Evolutionary conservation across 1,284 basidiomycete genomes (phyloP).

Genomic region (Cystobasidium sp.): DNA sequence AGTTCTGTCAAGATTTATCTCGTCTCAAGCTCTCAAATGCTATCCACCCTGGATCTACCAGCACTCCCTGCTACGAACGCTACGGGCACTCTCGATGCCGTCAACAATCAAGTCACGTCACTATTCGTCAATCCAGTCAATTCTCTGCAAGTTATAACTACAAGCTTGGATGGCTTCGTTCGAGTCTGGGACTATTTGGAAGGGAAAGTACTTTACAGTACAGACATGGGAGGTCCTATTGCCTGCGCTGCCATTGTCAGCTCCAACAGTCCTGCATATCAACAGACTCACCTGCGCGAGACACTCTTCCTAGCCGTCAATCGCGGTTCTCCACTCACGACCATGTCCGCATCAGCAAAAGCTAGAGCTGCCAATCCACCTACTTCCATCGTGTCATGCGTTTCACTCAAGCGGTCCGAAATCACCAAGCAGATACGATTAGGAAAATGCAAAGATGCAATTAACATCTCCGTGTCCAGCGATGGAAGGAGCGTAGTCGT

Average conservation of each 20-base stretch:
- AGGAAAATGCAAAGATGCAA: conserved; percentile 29
- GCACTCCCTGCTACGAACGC: conserved; percentile 48
- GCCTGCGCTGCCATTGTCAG: conserved; percentile 62
- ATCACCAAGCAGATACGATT: background rate
- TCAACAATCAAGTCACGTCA: conserved; percentile 65
- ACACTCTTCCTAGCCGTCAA: conserved; percentile 24
- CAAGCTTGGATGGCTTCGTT: conserved; percentile 79
- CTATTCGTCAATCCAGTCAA: conserved; percentile 82
- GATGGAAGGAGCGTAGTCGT: conserved; percentile 75
- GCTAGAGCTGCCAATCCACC: background rate
- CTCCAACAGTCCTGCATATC: background rate
- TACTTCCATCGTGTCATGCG: conserved; percentile 24
- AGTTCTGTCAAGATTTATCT: conserved; percentile 81
- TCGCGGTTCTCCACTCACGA: background rate
- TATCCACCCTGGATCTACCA: conserved; percentile 70
- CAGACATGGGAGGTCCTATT: conserved; percentile 73
- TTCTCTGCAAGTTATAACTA: conserved; percentile 84
- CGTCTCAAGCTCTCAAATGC: conserved; percentile 70
- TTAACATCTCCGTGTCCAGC: conserved; percentile 29
- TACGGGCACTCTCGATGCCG: conserved; percentile 56
- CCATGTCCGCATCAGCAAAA: background rate
- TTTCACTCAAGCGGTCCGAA: conserved; percentile 18
- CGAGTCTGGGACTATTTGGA: conserved; percentile 95
- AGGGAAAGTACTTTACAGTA: conserved; percentile 74
- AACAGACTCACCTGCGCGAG: conserved; percentile 3